Conservation (phyloP, 1,284 basidiomycete genomes). For the Ceratobasidium sp. region DNA sequence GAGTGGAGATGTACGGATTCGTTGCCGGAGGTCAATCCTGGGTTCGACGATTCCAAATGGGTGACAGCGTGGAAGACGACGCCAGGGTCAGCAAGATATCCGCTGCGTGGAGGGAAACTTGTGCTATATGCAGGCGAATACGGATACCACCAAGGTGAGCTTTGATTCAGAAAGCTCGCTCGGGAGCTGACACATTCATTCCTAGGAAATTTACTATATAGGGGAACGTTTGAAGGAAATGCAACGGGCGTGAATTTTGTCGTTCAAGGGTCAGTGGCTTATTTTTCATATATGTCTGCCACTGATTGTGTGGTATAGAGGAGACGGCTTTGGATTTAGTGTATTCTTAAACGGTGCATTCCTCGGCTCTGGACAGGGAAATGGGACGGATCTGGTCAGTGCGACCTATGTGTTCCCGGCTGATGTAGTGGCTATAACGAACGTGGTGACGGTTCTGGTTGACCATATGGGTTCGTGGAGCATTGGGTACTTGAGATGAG, state of each 20-base stretch:
- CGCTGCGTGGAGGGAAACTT: slow-evolving; percentile 56
- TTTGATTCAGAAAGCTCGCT: too few species aligned
- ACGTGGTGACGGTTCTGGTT: slow-evolving; percentile 53
- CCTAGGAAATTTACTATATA: slow-evolving; percentile 54
- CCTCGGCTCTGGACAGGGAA: slow-evolving; percentile 59
- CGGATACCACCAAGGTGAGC: slow-evolving; percentile 56
- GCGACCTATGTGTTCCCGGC: slow-evolving; percentile 51
- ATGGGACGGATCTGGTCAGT: slow-evolving; percentile 48
- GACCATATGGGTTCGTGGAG: too few species aligned
- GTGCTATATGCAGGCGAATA: slow-evolving; percentile 59
- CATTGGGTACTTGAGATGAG: too few species aligned
- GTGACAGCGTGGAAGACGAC: slow-evolving; percentile 58
- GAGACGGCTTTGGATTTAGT: slow-evolving; percentile 59
- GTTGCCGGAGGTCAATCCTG: slow-evolving; percentile 56
- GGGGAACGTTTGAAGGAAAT: slow-evolving; percentile 59
- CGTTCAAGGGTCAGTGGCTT: slow-evolving; percentile 57
- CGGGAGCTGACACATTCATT: neutral
- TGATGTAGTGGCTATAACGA: slow-evolving; percentile 53
- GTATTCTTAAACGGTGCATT: slow-evolving; percentile 60
- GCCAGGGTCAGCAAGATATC: slow-evolving; percentile 55
- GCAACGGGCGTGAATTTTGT: slow-evolving; percentile 58
- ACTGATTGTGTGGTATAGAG: slow-evolving; percentile 50
- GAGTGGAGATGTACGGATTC: slow-evolving; percentile 59
- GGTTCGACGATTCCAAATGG: slow-evolving; percentile 59
- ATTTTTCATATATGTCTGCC: neutral